A percentile compares a stretch with the other conserved stretches of the same genome.
These are phyloP conservation scores for Polygonum maritimum DNA, from an alignment of 148 eudicot genomes.

Conservation along the genomic window DNA sequence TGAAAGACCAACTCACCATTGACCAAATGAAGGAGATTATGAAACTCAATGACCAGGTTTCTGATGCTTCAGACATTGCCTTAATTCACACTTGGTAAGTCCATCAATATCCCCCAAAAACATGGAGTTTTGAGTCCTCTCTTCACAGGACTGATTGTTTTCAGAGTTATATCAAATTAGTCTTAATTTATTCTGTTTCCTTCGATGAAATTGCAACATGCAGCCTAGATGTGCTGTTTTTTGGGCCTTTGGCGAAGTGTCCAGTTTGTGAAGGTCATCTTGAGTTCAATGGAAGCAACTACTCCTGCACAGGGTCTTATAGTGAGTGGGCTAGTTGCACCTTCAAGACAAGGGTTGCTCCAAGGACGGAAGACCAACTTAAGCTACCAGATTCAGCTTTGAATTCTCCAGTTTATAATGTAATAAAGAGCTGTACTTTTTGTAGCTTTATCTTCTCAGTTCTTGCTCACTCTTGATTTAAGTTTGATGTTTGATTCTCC, in stretches of 20 bases:
- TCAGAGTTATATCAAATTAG: too few relatives aligned
- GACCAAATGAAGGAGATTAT: conserved; percentile 45
- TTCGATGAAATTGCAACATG: neutral
- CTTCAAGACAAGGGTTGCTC: conserved; percentile 49
- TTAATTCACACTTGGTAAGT: conserved; percentile 40
- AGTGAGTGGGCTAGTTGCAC: conserved; percentile 82
- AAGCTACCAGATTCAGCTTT: conserved; percentile 50
- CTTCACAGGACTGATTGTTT: too few relatives aligned
- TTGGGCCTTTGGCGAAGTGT: conserved; percentile 58
- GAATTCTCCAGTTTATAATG: conserved; percentile 44
- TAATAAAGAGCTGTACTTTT: conserved; percentile 12
- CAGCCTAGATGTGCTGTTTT: conserved; percentile 69
- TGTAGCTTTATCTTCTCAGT: neutral
- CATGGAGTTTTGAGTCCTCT: neutral
- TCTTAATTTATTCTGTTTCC: neutral
- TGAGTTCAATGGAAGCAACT: conserved; percentile 37
- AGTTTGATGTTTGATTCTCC: neutral
- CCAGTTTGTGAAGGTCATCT: conserved; percentile 45
- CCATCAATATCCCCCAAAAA: neutral
- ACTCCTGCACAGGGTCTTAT: conserved; percentile 45
- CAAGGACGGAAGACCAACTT: conserved; percentile 34
- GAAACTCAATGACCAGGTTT: conserved; percentile 29
- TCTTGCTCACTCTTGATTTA: neutral
- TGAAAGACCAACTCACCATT: conserved; percentile 29
- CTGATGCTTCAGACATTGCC: conserved; percentile 24